Evolutionary conservation across 2,329 filamentous ascomycete genomes (phyloP).

Genomic region (Microsporum ferrugineum): DNA sequence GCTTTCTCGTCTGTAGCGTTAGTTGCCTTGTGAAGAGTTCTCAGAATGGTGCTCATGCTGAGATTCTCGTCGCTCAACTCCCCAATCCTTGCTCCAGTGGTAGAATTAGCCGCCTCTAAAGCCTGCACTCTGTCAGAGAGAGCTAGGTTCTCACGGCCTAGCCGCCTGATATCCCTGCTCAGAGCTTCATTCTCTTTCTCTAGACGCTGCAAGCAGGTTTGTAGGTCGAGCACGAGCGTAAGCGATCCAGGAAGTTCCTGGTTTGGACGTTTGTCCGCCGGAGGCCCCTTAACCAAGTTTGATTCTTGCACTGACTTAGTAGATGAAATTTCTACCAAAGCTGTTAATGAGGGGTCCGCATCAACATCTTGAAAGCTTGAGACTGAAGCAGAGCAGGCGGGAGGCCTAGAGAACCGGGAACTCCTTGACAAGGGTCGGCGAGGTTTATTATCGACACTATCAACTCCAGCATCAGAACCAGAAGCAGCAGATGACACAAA

Average conservation of each 20-base stretch:
- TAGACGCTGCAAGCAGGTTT: neutral
- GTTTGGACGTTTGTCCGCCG: neutral
- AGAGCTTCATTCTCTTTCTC: neutral
- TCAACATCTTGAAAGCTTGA: neutral
- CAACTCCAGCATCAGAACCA: neutral
- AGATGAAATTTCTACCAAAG: neutral
- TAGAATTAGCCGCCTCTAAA: neutral
- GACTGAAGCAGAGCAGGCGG: neutral
- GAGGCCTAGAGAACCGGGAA: neutral
- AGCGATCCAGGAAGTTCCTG: neutral
- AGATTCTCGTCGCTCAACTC: constrained; percentile 6
- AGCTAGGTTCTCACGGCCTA: neutral
- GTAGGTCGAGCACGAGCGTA: neutral
- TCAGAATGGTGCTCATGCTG: constrained; percentile 11
- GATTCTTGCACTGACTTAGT: neutral
- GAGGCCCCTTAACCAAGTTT: neutral
- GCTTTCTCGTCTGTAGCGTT: neutral
- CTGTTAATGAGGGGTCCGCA: neutral
- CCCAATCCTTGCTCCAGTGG: neutral
- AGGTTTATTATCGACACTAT: too few species aligned
- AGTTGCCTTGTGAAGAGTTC: neutral
- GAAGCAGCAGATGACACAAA: neutral
- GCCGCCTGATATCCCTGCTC: neutral
- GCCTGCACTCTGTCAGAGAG: neutral
- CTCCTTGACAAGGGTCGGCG: neutral